These are phyloP conservation scores for Suillus fuscotomentosus DNA, from an alignment of 768 basidiomycete species.

Conservation along the genomic window DNA sequence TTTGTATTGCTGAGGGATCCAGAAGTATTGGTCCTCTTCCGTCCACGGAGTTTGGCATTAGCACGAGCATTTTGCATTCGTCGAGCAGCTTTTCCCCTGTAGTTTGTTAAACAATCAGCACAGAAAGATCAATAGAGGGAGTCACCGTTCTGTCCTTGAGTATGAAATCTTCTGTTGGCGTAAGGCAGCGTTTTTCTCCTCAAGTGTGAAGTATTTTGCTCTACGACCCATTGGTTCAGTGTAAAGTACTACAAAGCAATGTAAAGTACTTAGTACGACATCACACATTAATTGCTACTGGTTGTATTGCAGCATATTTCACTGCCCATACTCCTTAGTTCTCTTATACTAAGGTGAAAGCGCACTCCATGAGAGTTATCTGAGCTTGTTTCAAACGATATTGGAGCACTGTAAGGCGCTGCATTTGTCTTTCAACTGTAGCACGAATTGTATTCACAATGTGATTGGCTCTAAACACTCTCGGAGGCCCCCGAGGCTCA, in stretches of 20 bases:
- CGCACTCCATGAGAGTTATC: background rate
- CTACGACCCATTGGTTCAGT: conserved; percentile 1
- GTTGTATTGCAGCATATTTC: background rate
- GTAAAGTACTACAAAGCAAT: background rate
- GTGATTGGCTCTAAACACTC: background rate
- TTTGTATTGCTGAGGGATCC: background rate
- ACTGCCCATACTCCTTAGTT: background rate
- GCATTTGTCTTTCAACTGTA: background rate
- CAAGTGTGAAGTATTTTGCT: conserved; percentile 1
- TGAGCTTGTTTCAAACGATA: background rate
- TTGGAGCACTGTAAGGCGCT: background rate
- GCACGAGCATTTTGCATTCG: background rate
- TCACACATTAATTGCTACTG: background rate
- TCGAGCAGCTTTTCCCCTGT: background rate
- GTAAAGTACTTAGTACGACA: background rate
- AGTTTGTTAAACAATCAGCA: conserved; percentile 1
- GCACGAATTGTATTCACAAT: background rate
- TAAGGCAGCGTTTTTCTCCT: background rate
- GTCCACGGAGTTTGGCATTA: background rate
- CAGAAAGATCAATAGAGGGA: background rate
- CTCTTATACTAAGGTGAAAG: background rate
- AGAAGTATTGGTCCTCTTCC: background rate
- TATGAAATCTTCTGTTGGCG: background rate
- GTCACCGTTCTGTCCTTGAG: background rate
- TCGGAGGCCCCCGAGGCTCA: background rate